phyloP scores from a whole-genome alignment of 257 asterid species.

The Nicotiana knightiana region DNA sequence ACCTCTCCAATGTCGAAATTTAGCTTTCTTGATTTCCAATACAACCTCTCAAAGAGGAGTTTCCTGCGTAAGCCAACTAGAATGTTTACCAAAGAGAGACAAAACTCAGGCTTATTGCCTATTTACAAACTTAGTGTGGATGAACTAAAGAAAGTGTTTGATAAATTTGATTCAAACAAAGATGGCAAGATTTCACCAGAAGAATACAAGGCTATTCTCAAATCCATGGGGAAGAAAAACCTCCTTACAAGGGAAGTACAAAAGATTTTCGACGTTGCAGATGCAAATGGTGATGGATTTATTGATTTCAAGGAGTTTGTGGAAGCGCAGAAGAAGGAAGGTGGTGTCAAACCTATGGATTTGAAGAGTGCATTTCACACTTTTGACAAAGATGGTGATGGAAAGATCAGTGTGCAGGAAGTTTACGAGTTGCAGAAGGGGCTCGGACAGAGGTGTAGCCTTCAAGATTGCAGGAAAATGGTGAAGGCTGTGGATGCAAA shows the following conservation, averaged over 20 bases:
- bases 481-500: conserved; percentile 76
- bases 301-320: conserved; percentile 80
- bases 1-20: conserved; percentile 30
- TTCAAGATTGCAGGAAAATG: conserved; percentile 72
- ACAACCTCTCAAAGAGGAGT: conserved; percentile 53
- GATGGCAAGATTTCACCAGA: conserved; percentile 83
- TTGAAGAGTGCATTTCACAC: conserved; percentile 60
- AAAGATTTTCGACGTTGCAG: conserved; percentile 75
- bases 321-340: conserved; percentile 71
- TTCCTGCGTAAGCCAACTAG: conserved; percentile 63
- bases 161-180: conserved; percentile 60
- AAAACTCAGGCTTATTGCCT: conserved; percentile 37
- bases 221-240: conserved; percentile 49
- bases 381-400: conserved; percentile 72
- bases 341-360: conserved; percentile 56
- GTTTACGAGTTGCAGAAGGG: conserved; percentile 47
- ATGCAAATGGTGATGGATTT: conserved; percentile 72
- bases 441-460: conserved; percentile 63
- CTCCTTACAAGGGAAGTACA: conserved; percentile 50
- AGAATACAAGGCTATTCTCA: conserved; percentile 65
- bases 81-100: conserved; percentile 43
- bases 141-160: conserved; percentile 63
- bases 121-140: conserved; percentile 41
- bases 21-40: conserved; percentile 64
- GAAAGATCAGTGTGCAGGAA: conserved; percentile 66